Conservation (phyloP, 257 asterid species). For the Ilex aquifolium region DNA sequence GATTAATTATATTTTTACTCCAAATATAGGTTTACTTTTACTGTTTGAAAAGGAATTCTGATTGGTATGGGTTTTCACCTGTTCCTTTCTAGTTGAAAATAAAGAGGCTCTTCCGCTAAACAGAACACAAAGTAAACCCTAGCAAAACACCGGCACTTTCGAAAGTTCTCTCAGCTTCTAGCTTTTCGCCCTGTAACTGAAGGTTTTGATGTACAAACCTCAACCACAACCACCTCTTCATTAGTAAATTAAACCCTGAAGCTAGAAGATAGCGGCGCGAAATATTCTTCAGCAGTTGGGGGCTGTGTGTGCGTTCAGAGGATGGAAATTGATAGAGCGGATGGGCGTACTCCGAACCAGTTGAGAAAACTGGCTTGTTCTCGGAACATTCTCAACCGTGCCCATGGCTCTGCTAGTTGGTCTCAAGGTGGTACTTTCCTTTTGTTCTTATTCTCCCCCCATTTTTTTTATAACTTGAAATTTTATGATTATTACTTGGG, state of each 20-base stretch:
- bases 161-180: too few species aligned
- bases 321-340: constrained; percentile 67
- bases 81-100: too few species aligned
- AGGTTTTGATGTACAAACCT: constrained; percentile 25
- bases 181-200: too few species aligned
- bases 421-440: constrained; percentile 38
- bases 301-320: neutral
- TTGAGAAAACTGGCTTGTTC: constrained; percentile 70
- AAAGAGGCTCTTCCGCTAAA: too few species aligned
- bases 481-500: neutral
- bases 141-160: too few species aligned
- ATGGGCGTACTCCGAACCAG: constrained; percentile 74
- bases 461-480: too few species aligned
- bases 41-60: too few species aligned
- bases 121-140: too few species aligned
- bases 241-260: neutral
- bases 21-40: too few species aligned
- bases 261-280: neutral
- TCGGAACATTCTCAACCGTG: constrained; percentile 71
- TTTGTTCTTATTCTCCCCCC: neutral
- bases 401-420: constrained; percentile 90
- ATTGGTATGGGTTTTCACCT: too few species aligned
- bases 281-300: too few species aligned
- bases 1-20: too few species aligned
- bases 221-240: constrained; percentile 14